Base-by-base conservation (phyloP, 176 grass and related monocot species). In the Ampelocalamus luodianensis region DNA sequence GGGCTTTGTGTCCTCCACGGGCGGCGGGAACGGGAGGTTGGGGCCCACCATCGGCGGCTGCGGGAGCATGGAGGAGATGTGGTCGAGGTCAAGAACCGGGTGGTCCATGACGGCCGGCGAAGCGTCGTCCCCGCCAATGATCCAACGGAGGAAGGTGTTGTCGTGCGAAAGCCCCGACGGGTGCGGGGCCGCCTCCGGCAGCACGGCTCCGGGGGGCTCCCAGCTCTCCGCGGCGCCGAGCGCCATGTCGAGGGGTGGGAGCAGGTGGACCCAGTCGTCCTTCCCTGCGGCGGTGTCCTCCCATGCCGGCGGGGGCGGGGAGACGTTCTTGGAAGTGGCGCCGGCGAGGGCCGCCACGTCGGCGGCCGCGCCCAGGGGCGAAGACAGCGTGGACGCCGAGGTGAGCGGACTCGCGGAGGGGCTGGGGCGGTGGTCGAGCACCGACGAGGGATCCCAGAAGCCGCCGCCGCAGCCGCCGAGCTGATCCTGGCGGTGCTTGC, bases 111-210 rank as follows among this genome's bases (percentile, higher is more conserved):
- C 45, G 60, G 11, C 58, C n/a, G 39, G 37, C 22, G 26, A 36
- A 18, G 13, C 75, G 29, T 50, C 82, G 53, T 86, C 85, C 34
- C 76, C 82, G 5, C 81, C 89, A 20, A 97, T 94, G 83, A 97
- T 89, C 94, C 94, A 97, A 54, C 54, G 80, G 72, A 97, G 92
- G 83, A 97, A 97, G 74, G 82, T 87, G 88, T 44, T 91, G 59
- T 94, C 94, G 10, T 92, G 94, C 26, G 29, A 58, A 26, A 53
- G 39, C 36, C 8, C 69, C 72, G n/a, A 75, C 66, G 51, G 11
- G 24, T 27, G 22, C 27, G 32, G 45, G 17, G 60, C 73, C 42
- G 27, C 69, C 38, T 8, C 80, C 4, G 64, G 40, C 55, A 73
- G 77, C 5, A 58, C 68, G 67, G 46, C 66, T n/a, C 34, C 53